Conservation (phyloP, 164 flowering plant genomes). For the Umbellularia californica region DNA sequence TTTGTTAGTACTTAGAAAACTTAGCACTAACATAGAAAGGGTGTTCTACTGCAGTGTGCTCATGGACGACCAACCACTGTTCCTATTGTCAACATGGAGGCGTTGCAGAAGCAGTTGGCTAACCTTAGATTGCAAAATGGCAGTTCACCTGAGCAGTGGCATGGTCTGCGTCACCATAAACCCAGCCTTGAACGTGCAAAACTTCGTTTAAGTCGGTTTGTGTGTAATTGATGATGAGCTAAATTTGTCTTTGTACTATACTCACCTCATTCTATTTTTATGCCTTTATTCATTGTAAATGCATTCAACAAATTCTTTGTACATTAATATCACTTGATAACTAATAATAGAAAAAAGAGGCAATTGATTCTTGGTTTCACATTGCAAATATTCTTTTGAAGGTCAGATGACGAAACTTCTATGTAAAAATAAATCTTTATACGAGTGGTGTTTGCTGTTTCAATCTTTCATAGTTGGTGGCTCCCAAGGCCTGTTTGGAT, state of each 20-base stretch:
- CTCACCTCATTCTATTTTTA: background rate
- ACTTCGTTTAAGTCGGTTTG: constrained; percentile 34
- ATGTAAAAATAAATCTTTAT: no score
- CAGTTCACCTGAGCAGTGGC: constrained; percentile 43
- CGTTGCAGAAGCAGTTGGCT: constrained; percentile 65
- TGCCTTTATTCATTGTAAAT: background rate
- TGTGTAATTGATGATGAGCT: background rate
- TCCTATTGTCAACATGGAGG: constrained; percentile 75
- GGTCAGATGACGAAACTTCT: no score
- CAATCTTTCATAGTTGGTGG: no score
- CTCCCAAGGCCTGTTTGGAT: no score
- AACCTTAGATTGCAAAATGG: constrained; percentile 29
- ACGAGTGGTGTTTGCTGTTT: no score
- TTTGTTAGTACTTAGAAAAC: no score
- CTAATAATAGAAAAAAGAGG: background rate
- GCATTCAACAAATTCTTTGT: constrained; percentile 1
- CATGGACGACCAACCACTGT: constrained; percentile 96
- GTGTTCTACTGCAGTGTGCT: constrained; percentile 67
- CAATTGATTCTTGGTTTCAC: no score
- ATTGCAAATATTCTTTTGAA: no score
- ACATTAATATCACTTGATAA: background rate
- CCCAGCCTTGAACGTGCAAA: constrained; percentile 49
- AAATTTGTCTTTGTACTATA: background rate
- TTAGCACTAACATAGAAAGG: background rate
- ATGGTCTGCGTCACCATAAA: constrained; percentile 52